Evolutionary conservation across 129 eudicot genomes (phyloP).

Genomic region (Artemisia argyi): DNA sequence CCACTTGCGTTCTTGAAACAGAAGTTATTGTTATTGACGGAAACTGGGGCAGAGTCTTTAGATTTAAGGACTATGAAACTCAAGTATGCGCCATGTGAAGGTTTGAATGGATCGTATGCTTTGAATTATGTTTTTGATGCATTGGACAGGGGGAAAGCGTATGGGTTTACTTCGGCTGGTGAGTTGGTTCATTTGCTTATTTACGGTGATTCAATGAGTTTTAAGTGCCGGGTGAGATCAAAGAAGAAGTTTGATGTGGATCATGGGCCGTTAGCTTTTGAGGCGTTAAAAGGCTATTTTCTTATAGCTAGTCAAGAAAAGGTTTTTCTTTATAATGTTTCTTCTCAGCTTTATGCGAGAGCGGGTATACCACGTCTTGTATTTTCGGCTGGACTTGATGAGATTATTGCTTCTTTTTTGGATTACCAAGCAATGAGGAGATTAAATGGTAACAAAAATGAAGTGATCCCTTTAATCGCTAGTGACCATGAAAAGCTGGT

Average conservation of each 20-base stretch:
- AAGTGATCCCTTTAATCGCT: conserved; percentile 59
- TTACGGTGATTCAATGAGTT: conserved; percentile 84
- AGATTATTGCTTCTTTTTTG: conserved; percentile 69
- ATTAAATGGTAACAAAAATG: conserved; percentile 30
- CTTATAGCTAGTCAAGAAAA: conserved; percentile 64
- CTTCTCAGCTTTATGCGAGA: conserved; percentile 74
- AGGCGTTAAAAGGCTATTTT: conserved; percentile 82
- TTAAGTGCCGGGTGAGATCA: conserved; percentile 94
- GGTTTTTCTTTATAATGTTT: conserved; percentile 70
- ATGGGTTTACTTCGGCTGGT: conserved; percentile 87
- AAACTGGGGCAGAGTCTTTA: conserved; percentile 90
- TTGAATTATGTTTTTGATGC: conserved; percentile 81
- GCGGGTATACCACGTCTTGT: conserved; percentile 71
- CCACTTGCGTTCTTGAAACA: conserved; percentile 90
- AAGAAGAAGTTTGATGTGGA: conserved; percentile 76
- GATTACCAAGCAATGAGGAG: conserved; percentile 42
- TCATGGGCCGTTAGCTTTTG: conserved; percentile 62
- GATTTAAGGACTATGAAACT: conserved; percentile 94
- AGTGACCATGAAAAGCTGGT: conserved; percentile 80
- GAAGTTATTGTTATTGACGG: conserved; percentile 79
- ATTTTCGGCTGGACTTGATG: conserved; percentile 82
- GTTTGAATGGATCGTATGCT: conserved; percentile 64
- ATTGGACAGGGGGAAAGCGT: conserved; percentile 82
- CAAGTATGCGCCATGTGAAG: conserved; percentile 83
- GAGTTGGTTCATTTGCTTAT: conserved; percentile 68